Base-by-base conservation (phyloP, 495 filamentous ascomycete genomes). In the Penicillium atrosanguineum region DNA sequence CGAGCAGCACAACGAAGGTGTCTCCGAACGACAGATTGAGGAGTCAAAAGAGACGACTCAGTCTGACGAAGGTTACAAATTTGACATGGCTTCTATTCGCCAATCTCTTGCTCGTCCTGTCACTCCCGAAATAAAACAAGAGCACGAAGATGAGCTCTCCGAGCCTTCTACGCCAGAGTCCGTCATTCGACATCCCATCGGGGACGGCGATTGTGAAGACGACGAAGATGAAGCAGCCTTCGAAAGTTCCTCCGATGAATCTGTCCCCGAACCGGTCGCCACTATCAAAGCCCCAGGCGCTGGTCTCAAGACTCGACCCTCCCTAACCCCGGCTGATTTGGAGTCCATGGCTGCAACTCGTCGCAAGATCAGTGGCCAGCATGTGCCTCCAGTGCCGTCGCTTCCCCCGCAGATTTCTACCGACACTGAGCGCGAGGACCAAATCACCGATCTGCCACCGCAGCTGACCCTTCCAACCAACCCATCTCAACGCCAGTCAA, bases 211-310 rank as follows among this genome's bases (percentile, higher is more conserved):
- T 4, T 56, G 69, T 38, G 67, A 61, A 15, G 44, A 60, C 16
- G 45, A 57, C 0, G 67, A 72, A 38, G 64, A 55, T 16, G 62
- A 75, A 7, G 56, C 60, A n/a, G 65, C 67, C 6, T 48, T 45
- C 0, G 69, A 66, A 5, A 64, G 59, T 16, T 70, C 69, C 0
- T 59, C 61, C 0, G 71, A 74, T 20, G 68, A 78, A 50, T 70
- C 76, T 23, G 81, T 98, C 37, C 90, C 93, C 3, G 92, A 97
- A 56, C 83, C 84, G 20, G 68, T 91, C 31, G 91, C 95, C 4
- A 97, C 95, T 4, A 91, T 97, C 72, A 92, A 90, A 53, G 86
- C 93, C 6, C 86, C 89, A 20, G 91, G 93, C 15, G 86, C 87
- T 42, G 89, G 84, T 66, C 80, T 98, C 34, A 97, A 96, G 78